These are phyloP conservation scores for Botrytis hyacinthi DNA, from an alignment of 2,329 filamentous ascomycete species.

Conservation along the genomic window DNA sequence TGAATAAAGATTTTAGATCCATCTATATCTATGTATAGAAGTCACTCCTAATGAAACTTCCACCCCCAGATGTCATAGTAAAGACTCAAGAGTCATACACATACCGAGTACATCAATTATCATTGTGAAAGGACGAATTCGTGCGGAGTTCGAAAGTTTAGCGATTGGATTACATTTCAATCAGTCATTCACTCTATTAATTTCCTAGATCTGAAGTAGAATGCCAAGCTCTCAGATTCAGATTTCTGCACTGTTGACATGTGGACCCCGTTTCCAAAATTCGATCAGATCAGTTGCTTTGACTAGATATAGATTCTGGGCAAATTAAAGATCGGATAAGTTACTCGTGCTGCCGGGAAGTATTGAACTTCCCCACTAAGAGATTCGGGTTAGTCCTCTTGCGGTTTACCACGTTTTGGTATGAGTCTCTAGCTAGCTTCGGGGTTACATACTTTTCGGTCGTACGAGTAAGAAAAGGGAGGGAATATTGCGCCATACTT, in stretches of 20 bases:
- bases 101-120: not conserved
- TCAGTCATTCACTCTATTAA: not conserved
- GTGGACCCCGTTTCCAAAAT: not conserved
- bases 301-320: not conserved
- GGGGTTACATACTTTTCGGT: not conserved
- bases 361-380: not conserved
- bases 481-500: not conserved
- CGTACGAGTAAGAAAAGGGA: not conserved
- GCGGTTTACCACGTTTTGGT: not conserved
- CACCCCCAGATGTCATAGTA: not conserved
- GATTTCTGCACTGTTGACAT: not conserved
- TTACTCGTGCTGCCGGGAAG: not conserved
- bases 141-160: not conserved
- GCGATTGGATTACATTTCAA: not conserved
- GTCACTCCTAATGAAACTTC: not conserved
- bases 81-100: not conserved
- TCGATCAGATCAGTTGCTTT: not conserved
- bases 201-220: not conserved
- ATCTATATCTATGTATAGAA: not conserved
- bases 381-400: not conserved
- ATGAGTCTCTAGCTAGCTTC: not conserved
- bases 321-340: not conserved
- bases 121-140: not conserved
- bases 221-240: not conserved
- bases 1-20: not conserved